These are phyloP conservation scores for Hypoxylon lienhwacheense DNA, from an alignment of 495 filamentous ascomycete genomes.

Conservation along the genomic window DNA sequence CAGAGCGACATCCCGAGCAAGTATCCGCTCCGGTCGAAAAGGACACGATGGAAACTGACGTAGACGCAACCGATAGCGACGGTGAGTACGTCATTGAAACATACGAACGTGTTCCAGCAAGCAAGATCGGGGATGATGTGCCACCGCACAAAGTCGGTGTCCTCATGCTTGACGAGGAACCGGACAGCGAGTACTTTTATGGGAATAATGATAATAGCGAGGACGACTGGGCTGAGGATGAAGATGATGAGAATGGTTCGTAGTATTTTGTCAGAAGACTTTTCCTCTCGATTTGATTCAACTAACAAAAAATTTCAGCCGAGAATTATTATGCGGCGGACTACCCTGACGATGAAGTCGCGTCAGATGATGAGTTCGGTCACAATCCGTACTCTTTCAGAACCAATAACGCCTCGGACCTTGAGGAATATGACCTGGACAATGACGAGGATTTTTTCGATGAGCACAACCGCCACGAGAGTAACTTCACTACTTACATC, in stretches of 20 bases:
- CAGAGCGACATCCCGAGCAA: conserved; percentile 52
- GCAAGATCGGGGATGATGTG: conserved; percentile 46
- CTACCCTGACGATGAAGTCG: conserved; percentile 60
- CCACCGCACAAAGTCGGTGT: conserved; percentile 48
- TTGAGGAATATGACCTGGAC: conserved; percentile 45
- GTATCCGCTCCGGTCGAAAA: conserved; percentile 22
- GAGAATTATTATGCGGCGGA: conserved; percentile 59
- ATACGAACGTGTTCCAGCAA: conserved; percentile 55
- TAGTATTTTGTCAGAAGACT: neutral
- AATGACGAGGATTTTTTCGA: conserved; percentile 31
- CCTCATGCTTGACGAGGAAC: conserved; percentile 55
- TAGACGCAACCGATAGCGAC: conserved; percentile 42
- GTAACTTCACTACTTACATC: conserved; percentile 32
- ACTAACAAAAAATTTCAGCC: conserved; percentile 40
- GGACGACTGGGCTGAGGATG: conserved; percentile 52
- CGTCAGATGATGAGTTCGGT: conserved; percentile 55
- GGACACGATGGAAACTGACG: conserved; percentile 38
- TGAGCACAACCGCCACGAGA: conserved; percentile 3
- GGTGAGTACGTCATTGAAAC: conserved; percentile 58
- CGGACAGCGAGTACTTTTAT: conserved; percentile 57
- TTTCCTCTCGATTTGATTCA: neutral
- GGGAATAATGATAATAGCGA: conserved; percentile 49
- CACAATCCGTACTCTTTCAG: conserved; percentile 50
- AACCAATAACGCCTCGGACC: conserved; percentile 49
- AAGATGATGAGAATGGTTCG: conserved; percentile 60